Base-by-base conservation (phyloP, 768 basidiomycete genomes). In the Mycena latifolia region DNA sequence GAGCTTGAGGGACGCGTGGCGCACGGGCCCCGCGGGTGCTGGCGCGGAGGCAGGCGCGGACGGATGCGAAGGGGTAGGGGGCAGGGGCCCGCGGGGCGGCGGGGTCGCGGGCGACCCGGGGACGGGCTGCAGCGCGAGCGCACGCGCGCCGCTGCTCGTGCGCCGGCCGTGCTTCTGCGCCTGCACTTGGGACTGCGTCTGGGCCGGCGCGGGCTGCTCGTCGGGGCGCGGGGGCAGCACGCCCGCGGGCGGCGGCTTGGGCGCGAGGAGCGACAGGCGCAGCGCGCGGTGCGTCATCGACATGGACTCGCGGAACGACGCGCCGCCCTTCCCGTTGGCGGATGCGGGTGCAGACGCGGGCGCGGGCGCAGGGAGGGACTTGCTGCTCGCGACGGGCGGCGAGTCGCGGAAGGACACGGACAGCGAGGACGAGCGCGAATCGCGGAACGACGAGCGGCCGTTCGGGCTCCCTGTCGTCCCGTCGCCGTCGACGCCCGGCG, bases 161-260 rank as follows among this genome's bases (percentile, higher is more conserved):
- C 69, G 66, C 60, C 73, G 46, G 65, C 71, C 27, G 69, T 76
- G 68, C 73, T 77, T 48, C 72, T 69, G 63, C 79, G 77, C 71
- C 24, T n/a, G 31, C 31, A 29, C 9, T 29, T 33, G 43, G 6
- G n/a, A n/a, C 43, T 45, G 43, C 22, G 6, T n/a, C 33, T 35
- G n/a, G 20, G 33, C 11, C 15, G 4, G 29, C 73, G 56, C 71
- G 66, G 50, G 77, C 75, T 69, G 74, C 65, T 92, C 89, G 62
- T 91, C 90, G 7, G 91, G 92, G 35, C 89, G 86, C 9, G 89
- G 90, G 5, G 92, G 89, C 1, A 92, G 81, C 25, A 77, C 80
- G 20, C 81, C 77, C 1, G 86, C 83, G 10, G 92, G 90, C 8
- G 92, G 87, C 35, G 86, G 86, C 59, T 87, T 88, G 0, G 91